phyloP scores from a whole-genome alignment of 805 yeast genomes.

The Blastobotrys mokoenaii region DNA sequence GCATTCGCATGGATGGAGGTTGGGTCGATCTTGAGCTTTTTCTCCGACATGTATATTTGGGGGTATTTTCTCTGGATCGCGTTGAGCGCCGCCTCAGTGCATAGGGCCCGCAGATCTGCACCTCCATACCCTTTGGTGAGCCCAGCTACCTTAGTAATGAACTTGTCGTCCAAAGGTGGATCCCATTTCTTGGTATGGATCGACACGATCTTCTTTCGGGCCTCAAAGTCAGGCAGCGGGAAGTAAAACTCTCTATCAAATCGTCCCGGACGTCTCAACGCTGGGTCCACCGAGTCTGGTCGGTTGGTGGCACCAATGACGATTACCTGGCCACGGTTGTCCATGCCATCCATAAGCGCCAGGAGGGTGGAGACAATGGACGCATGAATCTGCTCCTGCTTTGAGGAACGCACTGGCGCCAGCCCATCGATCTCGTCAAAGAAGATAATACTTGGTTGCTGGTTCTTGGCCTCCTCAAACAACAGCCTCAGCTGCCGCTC shows the following conservation, averaged over 20 bases:
- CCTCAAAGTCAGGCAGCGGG: slow-evolving; percentile 78
- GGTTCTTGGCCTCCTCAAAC: slow-evolving; percentile 92
- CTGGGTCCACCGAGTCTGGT: slow-evolving; percentile 98
- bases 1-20: slow-evolving; percentile 62
- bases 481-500: slow-evolving; percentile 85
- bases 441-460: slow-evolving; percentile 92
- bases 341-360: slow-evolving; percentile 99
- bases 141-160: slow-evolving; percentile 59
- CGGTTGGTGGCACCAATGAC: slow-evolving; percentile 97
- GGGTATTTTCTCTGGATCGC: slow-evolving; percentile 91
- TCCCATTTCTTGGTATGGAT: slow-evolving; percentile 89
- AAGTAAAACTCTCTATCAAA: slow-evolving; percentile 95
- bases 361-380: slow-evolving; percentile 90
- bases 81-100: slow-evolving; percentile 91
- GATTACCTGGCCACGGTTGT: slow-evolving; percentile 94
- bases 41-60: slow-evolving; percentile 72
- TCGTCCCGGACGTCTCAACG: slow-evolving; percentile 92
- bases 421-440: slow-evolving; percentile 97
- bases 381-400: slow-evolving; percentile 97
- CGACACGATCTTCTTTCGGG: slow-evolving; percentile 67
- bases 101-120: slow-evolving; percentile 87
- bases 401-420: slow-evolving; percentile 95
- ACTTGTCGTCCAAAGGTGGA: slow-evolving; percentile 53
- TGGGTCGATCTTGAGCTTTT: slow-evolving; percentile 69
- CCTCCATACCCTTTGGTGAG: slow-evolving; percentile 97